Percentiles rank a stretch among this genome's conserved stretches.
Evolutionary conservation across 495 filamentous ascomycete genomes (phyloP).

Genomic region (Platismatia glauca): DNA sequence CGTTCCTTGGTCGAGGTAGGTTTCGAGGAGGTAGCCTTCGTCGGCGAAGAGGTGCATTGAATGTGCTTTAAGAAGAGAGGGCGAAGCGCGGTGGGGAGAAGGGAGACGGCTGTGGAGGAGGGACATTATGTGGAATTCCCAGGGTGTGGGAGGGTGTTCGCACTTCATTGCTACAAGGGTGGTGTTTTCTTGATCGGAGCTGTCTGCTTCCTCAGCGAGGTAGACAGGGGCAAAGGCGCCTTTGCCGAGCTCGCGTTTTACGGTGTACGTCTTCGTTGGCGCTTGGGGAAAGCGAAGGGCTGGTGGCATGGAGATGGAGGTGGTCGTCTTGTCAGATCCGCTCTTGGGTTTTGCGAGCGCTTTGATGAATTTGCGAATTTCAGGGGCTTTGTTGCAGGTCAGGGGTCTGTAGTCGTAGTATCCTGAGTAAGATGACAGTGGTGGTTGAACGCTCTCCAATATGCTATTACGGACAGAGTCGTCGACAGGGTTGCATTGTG

Average conservation of each 20-base stretch:
- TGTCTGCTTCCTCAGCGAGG: constrained; percentile 57
- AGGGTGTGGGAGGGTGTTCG: constrained; percentile 77
- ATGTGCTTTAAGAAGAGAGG: constrained; percentile 69
- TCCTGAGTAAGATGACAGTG: constrained; percentile 62
- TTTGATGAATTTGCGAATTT: constrained; percentile 74
- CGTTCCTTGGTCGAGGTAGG: constrained; percentile 83
- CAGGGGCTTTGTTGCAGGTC: constrained; percentile 51
- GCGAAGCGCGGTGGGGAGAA: constrained; percentile 53
- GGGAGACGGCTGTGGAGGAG: constrained; percentile 66
- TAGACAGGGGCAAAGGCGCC: constrained; percentile 95
- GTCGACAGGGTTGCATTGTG: constrained; percentile 81
- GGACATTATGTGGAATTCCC: constrained; percentile 97
- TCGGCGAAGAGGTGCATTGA: constrained; percentile 82
- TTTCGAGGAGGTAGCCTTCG: constrained; percentile 79
- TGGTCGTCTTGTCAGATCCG: constrained; percentile 51
- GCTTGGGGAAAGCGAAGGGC: constrained; percentile 57
- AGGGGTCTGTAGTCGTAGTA: constrained; percentile 59
- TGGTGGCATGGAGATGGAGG: constrained; percentile 47
- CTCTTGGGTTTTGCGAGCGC: constrained; percentile 52
- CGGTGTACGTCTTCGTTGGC: constrained; percentile 51
- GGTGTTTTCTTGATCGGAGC: constrained; percentile 37
- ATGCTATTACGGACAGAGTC: constrained; percentile 63
- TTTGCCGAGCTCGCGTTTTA: constrained; percentile 82
- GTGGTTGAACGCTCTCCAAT: constrained; percentile 58
- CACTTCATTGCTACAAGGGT: constrained; percentile 85